Evolutionary conservation across 1,139 yeast genomes (phyloP), one percentile per base, ranked within the genome.

Genomic region (Geotrichum restrictum): DNA sequence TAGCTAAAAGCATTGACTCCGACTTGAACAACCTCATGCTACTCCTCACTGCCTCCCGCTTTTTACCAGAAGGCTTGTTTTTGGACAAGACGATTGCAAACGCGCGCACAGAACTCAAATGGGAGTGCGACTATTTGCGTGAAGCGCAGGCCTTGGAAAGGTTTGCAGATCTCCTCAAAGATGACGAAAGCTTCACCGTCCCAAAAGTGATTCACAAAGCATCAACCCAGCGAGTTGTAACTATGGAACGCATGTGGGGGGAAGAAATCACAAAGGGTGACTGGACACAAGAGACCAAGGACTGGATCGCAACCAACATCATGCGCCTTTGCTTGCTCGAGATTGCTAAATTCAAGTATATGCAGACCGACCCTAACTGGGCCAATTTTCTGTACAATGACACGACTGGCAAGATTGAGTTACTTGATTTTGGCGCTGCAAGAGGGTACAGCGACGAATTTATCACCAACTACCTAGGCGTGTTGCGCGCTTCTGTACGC

Each of bases 341-440:
- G 69, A 85, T 94, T 64, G 88, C 88, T 32, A 74, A 80, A 61
- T 91, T 85, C 74, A 80, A 79, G 63, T 93, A 85, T 71, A 93
- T 93, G 99, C 99, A 93, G 71, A 91, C 98, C 1, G 99, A 93
- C 70, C 99, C 99, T 46, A 93, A 93, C 70, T 94, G 98, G 98
- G 98, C 98, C 49, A 93, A 93, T 68, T 94, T 94, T 71, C 73
- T 94, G 57, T 89, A 86, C 73, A 89, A 91, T 65, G 76, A 75
- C 40, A 60, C 73, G 21, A 80, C 86, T 2, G 68, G 75, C 41
- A 81, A 84, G 68, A 80, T 93, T 56, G 98, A 91, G 68, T 74
- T 93, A 55, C 74, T 93, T 55, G 98, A 93, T 70, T 93, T 93
- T 70, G 99, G 98, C 45, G 98, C 98, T 1, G 85, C 97, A 8